Base-by-base conservation (phyloP, 2,329 filamentous ascomycete genomes). In the Aureobasidium vineae region DNA sequence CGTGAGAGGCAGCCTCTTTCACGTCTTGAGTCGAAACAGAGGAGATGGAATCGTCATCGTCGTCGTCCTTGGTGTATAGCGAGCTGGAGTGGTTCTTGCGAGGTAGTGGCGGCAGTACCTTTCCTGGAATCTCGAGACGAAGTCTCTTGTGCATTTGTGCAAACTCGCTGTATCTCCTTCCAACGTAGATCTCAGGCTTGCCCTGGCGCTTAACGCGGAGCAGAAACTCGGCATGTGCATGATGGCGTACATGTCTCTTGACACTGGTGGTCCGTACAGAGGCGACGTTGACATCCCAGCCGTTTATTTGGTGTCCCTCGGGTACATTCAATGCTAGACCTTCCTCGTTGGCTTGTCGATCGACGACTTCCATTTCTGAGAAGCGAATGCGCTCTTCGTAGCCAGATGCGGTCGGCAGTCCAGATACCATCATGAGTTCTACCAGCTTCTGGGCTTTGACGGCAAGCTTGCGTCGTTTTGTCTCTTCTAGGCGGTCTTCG, bases 391-490 rank as follows among this genome's bases (percentile, higher is more conserved):
- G 87, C 81, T 99, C 95, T 78, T 99, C 95, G 76, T 98, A 99
- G 2, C 95, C 95, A 5, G 93, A 97, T 4, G 95, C 92, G 0
- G 95, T 99, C 40, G 91, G 91, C 67, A 99, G 90, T 43, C 95
- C 95, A 8, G 94, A 98, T 10, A 99, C 95, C 92, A 99, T 97
- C 95, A 99, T 99, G 68, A 99, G 83, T 82, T 99, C 95, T 13
- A 99, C 91, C 67, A 99, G 81, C 81, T 99, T 99, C 77, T 95
- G 89, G 56, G 91, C 92, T 84, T 99, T 99, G 72, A 89, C 83
- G 3, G 95, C 94, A 70, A 99, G 81, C 78, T 99, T 99, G 70
- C 88, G 85, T 67, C 95, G 86, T 81, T 99, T 99, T 11, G 95
- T 98, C 78, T 97, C 92, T 79, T 99, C 95, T 36, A 98, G 81